These are phyloP conservation scores for Malus asiatica DNA, from an alignment of 306 rosid species.

Conservation along the genomic window DNA sequence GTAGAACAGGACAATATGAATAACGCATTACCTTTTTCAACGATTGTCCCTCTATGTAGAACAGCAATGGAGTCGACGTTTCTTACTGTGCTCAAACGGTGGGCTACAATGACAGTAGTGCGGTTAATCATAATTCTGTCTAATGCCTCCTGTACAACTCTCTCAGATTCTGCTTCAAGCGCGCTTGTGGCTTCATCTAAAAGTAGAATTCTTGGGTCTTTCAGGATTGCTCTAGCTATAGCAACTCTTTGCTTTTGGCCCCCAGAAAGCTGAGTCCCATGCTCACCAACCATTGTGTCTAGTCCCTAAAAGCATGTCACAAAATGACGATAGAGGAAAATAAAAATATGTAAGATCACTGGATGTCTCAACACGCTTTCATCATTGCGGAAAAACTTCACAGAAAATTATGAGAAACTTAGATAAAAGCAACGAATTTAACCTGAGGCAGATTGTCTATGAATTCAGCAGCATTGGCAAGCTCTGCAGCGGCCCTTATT, in stretches of 20 bases:
- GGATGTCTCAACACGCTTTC: no score
- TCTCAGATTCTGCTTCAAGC: slow-evolving; percentile 68
- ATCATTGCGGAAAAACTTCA: not conserved
- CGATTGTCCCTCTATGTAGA: slow-evolving; percentile 50
- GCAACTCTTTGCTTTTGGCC: slow-evolving; percentile 49
- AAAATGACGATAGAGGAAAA: not conserved
- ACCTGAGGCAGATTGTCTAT: slow-evolving; percentile 72
- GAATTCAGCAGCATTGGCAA: slow-evolving; percentile 71
- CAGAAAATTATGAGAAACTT: not conserved
- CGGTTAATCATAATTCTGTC: slow-evolving; percentile 51
- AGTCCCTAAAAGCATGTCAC: slow-evolving; percentile 28
- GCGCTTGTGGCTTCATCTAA: slow-evolving; percentile 73
- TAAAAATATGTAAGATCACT: not conserved
- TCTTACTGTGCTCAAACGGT: slow-evolving; percentile 55
- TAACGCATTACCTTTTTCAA: slow-evolving; percentile 45
- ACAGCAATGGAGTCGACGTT: slow-evolving; percentile 57
- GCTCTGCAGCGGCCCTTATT: slow-evolving; percentile 57
- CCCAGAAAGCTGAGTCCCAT: slow-evolving; percentile 70
- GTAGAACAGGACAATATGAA: not conserved
- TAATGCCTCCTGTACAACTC: slow-evolving; percentile 56
- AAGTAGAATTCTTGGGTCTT: slow-evolving; percentile 61
- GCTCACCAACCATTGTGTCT: slow-evolving; percentile 72
- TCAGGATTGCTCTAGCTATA: slow-evolving; percentile 67
- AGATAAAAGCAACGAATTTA: not conserved
- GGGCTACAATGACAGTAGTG: slow-evolving; percentile 40